These are phyloP conservation scores for Trichoderma sp. DNA, from an alignment of 2,329 filamentous ascomycete species.

Conservation along the genomic window DNA sequence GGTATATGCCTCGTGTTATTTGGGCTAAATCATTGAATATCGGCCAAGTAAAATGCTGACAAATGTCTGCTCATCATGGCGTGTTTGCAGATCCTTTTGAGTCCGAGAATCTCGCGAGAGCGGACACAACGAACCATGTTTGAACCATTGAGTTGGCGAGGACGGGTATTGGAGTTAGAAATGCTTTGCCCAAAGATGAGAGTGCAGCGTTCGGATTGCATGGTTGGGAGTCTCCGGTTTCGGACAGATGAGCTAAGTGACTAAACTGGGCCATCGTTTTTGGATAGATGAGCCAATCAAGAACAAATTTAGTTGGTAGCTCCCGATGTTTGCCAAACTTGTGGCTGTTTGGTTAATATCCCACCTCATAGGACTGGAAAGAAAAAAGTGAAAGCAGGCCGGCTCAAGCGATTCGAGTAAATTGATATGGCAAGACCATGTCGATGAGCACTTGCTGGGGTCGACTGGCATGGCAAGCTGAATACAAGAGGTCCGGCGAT, in stretches of 20 bases:
- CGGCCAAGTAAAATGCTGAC: constrained; percentile 7
- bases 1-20: constrained; percentile 3
- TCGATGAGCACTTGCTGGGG: not conserved
- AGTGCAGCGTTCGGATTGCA: not conserved
- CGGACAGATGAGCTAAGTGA: not conserved
- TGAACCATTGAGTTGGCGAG: not conserved
- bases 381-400: not conserved
- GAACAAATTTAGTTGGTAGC: not conserved
- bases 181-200: not conserved
- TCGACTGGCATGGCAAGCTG: not conserved
- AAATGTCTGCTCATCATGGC: not conserved
- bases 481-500: no score
- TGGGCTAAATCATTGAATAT: not conserved
- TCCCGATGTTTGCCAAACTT: not conserved
- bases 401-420: not conserved
- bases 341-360: not conserved
- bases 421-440: not conserved
- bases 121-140: not conserved
- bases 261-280: not conserved
- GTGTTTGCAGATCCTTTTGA: not conserved
- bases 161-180: not conserved
- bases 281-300: not conserved
- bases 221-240: not conserved
- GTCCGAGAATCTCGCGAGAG: not conserved
- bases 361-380: not conserved